Base-by-base conservation (phyloP, 768 basidiomycete genomes). In the Phylloporus rhodoxanthus region DNA sequence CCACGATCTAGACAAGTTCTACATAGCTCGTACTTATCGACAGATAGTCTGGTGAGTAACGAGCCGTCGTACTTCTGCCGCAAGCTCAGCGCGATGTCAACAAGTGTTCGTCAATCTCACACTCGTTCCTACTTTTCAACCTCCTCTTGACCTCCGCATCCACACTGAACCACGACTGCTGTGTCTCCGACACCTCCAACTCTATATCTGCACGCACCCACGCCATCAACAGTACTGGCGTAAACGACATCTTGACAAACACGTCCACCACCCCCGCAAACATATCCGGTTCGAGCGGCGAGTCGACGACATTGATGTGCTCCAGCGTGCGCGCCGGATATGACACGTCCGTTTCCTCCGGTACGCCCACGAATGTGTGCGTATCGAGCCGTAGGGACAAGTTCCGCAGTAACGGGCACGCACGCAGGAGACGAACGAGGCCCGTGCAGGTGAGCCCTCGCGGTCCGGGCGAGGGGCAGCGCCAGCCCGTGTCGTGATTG, bases 401-500 rank as follows among this genome's bases (percentile, higher is more conserved):
- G 2, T 3, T 28, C 21, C 9, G 33, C 9, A 46, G 32, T 8
- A 11, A 17, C 2, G 44, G 11, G 14, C 45, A 47, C 8, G 44
- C 19, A 3, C 29, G 34, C 29, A 53, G 44, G 34, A 52, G 50
- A n/a, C 34, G 44, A 3, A 54, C 9, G 34, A 54, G 29, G 11
- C 52, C 40, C 8, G 17, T 37, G 17, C 30, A 34, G 13, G 45
- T 46, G 9, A 54, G 21, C 17, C 40, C 52, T 5, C 40, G 28
- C 19, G 17, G 17, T 7, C 36, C 36, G 10, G 36, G 8, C 8
- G 36, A 20, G 9, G 42, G 5, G 5, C 33, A 34, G 5, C 28
- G 44, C 49, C 44, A 51, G 2, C 52, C 45, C 2, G 15, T 19
- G n/a, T 52, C 36, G 4, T 40, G 4, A 23, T 34, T 54, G 50